phyloP scores from a whole-genome alignment of 202 grass and related monocot genomes.

The Thinopyrum obtusiflorum region DNA sequence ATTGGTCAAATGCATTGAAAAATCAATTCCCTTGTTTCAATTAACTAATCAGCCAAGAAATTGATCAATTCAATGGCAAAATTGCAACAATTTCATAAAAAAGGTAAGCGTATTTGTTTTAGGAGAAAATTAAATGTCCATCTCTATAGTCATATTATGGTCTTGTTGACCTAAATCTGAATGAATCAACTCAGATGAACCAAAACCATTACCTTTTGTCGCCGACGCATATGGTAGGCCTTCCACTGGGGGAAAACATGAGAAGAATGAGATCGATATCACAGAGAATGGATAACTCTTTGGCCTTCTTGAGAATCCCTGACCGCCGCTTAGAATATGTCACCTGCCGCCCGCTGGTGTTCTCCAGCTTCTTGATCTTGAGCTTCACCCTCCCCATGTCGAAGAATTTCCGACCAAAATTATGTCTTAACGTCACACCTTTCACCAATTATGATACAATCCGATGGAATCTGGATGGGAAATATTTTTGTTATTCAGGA shows the following conservation, averaged over 20 bases:
- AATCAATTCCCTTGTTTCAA: not conserved
- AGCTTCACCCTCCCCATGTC: conserved; percentile 85
- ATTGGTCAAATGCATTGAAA: not conserved
- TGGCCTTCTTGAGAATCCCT: conserved; percentile 84
- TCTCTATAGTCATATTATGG: not conserved
- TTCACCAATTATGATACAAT: not conserved
- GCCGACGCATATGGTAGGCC: conserved; percentile 72
- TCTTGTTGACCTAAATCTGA: not conserved
- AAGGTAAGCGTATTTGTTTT: not conserved
- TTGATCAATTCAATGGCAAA: not conserved
- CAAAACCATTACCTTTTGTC: conserved; percentile 47
- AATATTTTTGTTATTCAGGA: not conserved
- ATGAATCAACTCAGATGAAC: not conserved
- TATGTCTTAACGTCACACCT: not conserved
- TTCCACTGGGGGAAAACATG: conserved; percentile 71
- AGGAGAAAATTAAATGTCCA: not conserved
- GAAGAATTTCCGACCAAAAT: not conserved
- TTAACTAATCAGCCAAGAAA: not conserved
- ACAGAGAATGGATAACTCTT: conserved; percentile 79
- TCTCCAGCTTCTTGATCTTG: conserved; percentile 85
- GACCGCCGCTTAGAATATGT: conserved; percentile 81
- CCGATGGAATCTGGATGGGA: not conserved
- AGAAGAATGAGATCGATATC: conserved; percentile 69
- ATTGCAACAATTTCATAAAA: not conserved
- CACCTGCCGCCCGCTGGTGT: conserved; percentile 53